A percentile compares a stretch with the other conserved stretches of the same genome.
phyloP scores from a whole-genome alignment of 129 eudicot species.

The Kitagawia praeruptora region DNA sequence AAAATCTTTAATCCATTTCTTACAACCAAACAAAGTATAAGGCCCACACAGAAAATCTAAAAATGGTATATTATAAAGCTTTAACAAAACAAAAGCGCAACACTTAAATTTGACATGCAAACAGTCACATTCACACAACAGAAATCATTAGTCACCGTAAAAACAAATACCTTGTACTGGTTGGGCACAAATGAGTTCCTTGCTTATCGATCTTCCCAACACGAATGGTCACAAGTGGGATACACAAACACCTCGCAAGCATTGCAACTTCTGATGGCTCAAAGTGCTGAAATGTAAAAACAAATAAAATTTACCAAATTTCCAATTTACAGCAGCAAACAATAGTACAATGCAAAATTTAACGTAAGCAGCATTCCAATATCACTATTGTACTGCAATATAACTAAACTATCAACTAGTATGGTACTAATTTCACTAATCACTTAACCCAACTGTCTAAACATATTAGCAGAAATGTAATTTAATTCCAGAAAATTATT shows the following conservation, averaged over 20 bases:
- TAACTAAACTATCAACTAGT: neutral
- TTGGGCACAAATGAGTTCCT: constrained; percentile 65
- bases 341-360: neutral
- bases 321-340: neutral
- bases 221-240: constrained; percentile 79
- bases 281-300: constrained; percentile 49
- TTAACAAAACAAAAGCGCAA: neutral
- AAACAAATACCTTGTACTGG: constrained; percentile 54
- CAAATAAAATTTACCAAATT: neutral
- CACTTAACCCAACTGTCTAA: neutral
- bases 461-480: neutral
- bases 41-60: neutral
- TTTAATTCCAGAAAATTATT: neutral
- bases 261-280: constrained; percentile 84
- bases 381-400: neutral
- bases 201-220: constrained; percentile 83
- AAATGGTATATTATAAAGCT: neutral
- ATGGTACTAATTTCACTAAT: neutral
- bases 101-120: neutral
- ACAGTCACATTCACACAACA: neutral
- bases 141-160: neutral
- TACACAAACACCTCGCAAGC: constrained; percentile 83
- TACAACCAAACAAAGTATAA: neutral
- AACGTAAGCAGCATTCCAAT: neutral
- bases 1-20: neutral